Evolutionary conservation across 495 filamentous ascomycete species (phyloP), one percentile per base, ranked within the genome.

Genomic region (Collariella sp.): DNA sequence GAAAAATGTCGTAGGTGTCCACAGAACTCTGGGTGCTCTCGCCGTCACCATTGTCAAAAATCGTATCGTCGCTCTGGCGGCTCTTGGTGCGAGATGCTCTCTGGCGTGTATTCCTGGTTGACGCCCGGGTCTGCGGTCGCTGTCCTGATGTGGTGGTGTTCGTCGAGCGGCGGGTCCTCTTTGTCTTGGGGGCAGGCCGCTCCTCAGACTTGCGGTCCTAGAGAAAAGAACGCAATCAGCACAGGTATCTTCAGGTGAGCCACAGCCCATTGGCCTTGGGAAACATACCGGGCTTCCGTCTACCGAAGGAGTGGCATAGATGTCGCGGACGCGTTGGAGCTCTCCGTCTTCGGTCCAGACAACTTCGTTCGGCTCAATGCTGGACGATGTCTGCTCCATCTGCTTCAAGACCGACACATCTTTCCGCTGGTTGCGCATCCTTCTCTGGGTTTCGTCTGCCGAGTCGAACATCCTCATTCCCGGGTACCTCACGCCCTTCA

Each of bases 391-490:
- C 29, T 71, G 63, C 58, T 88, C 78, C 75, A 96, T 87, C 59
- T 78, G 76, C 63, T 76, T 78, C 20, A 95, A 56, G 19, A 88
- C 80, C 7, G 78, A 84, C 12, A 72, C 76, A 51, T 87, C 84
- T 62, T 96, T 96, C 56, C 86, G 86, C 67, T 96, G 90, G 62
- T 95, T 95, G 38, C 90, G 81, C 70, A 80, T 87, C 35, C 86
- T 81, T 62, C 84, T 84, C 74, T 86, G 85, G 44, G 85, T 79
- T 49, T 81, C 75, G 1, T 82, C 88, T 7, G 90, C 90, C 11
- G 89, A 85, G 63, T 96, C 90, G 61, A 94, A 95, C 18, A 91
- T 69, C 49, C 84, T 81, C 90, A 96, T 96, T 9, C 90, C 90
- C 4, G 86, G 86, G 76, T 81, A 94, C 43, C 79, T 65, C 7